Base-by-base conservation (phyloP, 352 stramenopile genomes). In the Phytophthora hybrid region DNA sequence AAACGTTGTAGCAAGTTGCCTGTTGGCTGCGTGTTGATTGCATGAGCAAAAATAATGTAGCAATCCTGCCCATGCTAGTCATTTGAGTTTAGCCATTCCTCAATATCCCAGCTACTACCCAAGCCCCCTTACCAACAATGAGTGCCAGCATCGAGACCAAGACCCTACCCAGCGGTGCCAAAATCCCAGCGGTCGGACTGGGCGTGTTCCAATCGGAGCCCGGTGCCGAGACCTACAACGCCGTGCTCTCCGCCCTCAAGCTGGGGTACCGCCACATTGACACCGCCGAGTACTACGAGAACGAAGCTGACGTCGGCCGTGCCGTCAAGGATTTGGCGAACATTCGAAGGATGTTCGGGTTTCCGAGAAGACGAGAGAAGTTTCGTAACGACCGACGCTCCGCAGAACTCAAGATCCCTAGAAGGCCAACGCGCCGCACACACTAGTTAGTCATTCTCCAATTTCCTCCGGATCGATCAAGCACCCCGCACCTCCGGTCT, bases 241-340 rank as follows among this genome's bases (percentile, higher is more conserved):
- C 82, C 6, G 86, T 93, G 18, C 51, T 68, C 10, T 74, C 61
- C 0, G 86, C 84, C 14, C 73, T 98, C 11, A 69, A 88, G 31
- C 66, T 93, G 7, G 93, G 93, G 39, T 97, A 97, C 66, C 80
- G 93, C n/a, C 90, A 97, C 70, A 96, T 98, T 70, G 93, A 98
- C 73, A 94, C 88, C 5, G 93, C 93, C 8, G 79, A 96, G 47
- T 71, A 89, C 14, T 98, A 98, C 72, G 46, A 89, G 46, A 98
- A 98, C 69, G 91, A 98, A 52, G 76, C 53, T 11, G 87, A 94
- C n/a, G 93, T 98, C 16, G 94, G 93, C 8, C 69, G 76, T 7
- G 94, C 80, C 5, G 67, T 94, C 19, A 64, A 57, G 16, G 92
- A 97, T 56, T 91, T n/a, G n/a, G n/a, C n/a, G n/a, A n/a, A n/a